A percentile compares a stretch with the other conserved stretches of the same genome.
These are phyloP conservation scores for Saccharomycodes ludwigii DNA, from an alignment of 805 yeast species.

Conservation along the genomic window DNA sequence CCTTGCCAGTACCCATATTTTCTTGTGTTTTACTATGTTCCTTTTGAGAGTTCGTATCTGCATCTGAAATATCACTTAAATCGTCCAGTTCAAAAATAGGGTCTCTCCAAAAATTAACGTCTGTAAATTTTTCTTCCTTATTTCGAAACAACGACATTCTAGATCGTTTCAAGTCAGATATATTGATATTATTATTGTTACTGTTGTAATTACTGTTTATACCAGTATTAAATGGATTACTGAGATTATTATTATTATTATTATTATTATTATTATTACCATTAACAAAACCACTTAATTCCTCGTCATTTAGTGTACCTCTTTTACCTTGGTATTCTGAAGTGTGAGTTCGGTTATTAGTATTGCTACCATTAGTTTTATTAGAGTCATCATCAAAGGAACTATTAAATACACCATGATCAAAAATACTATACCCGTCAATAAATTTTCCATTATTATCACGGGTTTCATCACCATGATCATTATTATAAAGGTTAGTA, in stretches of 20 bases:
- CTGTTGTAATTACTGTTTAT: neutral
- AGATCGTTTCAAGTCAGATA: constrained; percentile 2
- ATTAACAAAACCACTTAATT: neutral
- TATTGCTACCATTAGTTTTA: too few relatives aligned
- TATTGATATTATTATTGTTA: constrained; percentile 3
- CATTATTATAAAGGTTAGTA: too few relatives aligned
- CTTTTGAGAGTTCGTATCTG: constrained; percentile 19
- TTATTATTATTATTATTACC: neutral
- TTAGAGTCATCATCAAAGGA: too few relatives aligned
- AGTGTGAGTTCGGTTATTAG: too few relatives aligned
- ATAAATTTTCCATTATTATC: neutral
- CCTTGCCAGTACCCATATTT: constrained; percentile 1
- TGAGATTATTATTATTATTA: constrained; percentile 1
- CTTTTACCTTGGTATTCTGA: too few relatives aligned
- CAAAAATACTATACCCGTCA: constrained; percentile 1
- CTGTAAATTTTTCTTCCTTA: constrained; percentile 47
- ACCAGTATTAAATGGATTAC: neutral
- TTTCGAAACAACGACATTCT: constrained; percentile 10
- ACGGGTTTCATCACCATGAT: neutral
- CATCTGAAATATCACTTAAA: constrained; percentile 38
- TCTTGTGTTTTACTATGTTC: constrained; percentile 6
- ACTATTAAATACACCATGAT: too few relatives aligned
- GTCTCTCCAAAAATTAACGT: constrained; percentile 86
- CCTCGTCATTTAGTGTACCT: neutral
- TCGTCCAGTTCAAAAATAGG: constrained; percentile 57